These are phyloP conservation scores for Lycium barbarum DNA, from an alignment of 257 asterid species.

Conservation along the genomic window DNA sequence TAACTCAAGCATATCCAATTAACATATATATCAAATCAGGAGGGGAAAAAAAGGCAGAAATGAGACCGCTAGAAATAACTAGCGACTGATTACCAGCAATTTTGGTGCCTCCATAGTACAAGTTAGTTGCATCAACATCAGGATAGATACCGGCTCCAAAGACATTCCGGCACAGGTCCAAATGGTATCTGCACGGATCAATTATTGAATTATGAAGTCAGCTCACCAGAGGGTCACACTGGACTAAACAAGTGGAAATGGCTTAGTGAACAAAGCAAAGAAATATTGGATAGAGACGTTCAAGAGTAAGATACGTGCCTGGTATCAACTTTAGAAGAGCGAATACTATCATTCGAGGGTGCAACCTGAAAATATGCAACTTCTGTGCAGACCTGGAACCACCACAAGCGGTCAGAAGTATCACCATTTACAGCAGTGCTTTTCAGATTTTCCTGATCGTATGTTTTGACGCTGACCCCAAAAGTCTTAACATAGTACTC, in stretches of 20 bases:
- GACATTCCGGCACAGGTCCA: conserved; percentile 92
- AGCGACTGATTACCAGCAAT: conserved; percentile 72
- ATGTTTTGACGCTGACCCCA: conserved; percentile 67
- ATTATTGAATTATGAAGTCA: conserved; percentile 19
- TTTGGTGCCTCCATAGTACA: conserved; percentile 86
- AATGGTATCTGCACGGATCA: conserved; percentile 76
- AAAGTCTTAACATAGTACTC: conserved; percentile 56
- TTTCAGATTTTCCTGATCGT: conserved; percentile 75
- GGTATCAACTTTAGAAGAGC: conserved; percentile 77
- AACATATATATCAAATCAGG: background rate
- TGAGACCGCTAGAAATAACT: background rate
- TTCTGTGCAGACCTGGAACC: conserved; percentile 99
- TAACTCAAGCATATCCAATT: background rate
- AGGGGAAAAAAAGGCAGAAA: background rate
- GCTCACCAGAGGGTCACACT: background rate
- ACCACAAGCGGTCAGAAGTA: conserved; percentile 84
- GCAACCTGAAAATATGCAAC: conserved; percentile 99
- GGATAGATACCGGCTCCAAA: conserved; percentile 77
- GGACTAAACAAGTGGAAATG: conserved; percentile 13
- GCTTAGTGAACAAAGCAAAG: background rate
- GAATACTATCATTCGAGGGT: conserved; percentile 88
- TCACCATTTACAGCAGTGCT: conserved; percentile 46
- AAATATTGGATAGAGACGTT: background rate
- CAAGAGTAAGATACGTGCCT: conserved; percentile 51
- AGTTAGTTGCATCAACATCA: conserved; percentile 81